Evolutionary conservation across 768 basidiomycete genomes (phyloP).

Genomic region (Neoboletus subvelutipes): DNA sequence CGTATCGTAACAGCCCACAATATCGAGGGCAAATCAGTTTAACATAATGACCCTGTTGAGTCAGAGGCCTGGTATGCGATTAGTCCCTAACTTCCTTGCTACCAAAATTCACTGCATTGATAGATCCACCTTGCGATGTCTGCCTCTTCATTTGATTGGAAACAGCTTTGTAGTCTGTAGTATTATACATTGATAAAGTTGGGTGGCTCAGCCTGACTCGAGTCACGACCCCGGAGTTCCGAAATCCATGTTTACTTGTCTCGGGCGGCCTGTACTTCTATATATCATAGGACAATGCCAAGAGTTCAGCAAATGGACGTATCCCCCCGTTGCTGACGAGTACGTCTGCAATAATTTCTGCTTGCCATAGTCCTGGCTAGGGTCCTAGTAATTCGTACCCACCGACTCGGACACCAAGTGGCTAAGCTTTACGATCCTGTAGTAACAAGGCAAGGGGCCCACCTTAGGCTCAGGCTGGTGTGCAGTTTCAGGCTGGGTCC

Average conservation of each 20-base stretch:
- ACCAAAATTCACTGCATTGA: constrained; percentile 23
- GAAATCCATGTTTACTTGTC: constrained; percentile 63
- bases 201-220: no score
- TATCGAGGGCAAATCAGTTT: constrained; percentile 38
- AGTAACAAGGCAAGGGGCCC: no score
- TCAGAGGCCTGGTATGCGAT: constrained; percentile 11
- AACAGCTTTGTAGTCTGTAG: constrained; percentile 36
- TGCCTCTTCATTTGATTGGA: constrained; percentile 55
- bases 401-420: no score
- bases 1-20: constrained; percentile 55
- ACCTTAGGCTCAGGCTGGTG: neutral
- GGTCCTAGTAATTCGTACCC: no score
- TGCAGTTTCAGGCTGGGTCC: constrained; percentile 52
- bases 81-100: no score
- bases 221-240: no score
- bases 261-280: constrained; percentile 49
- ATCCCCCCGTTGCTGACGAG: no score
- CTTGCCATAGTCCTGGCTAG: no score
- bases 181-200: neutral
- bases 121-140: constrained; percentile 66
- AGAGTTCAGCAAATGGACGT: constrained; percentile 66
- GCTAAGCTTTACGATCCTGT: no score
- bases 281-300: constrained; percentile 50
- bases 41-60: constrained; percentile 37
- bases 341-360: no score